Evolutionary conservation across 768 basidiomycete genomes (phyloP), one percentile per base, ranked within the genome.

Genomic region (Tubosaeta sp.): DNA sequence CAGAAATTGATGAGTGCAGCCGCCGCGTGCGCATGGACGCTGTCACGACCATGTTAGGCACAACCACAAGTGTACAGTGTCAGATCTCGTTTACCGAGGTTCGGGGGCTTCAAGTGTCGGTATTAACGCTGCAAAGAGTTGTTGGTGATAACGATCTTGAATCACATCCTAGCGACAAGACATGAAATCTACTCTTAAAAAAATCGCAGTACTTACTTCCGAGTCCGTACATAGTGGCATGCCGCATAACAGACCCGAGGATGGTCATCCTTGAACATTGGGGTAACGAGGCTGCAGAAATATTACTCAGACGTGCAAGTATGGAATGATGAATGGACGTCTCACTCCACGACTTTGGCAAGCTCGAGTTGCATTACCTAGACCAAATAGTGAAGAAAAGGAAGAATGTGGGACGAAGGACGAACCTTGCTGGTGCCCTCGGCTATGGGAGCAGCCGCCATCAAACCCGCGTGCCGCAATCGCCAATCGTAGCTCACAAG

Each of bases 1-100:
- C 91, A 94, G 71, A 93, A 93, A 65, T 94, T 95, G 66, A 93
- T 91, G 22, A 94, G 75, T 0, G 91, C 91, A 0, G 91, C 86
- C 0, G 91, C 89, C 2, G 92, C 88, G 61, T 95, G 91, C 0
- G 90, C 78, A 55, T 92, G 91, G 0, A 94, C 89, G 25, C 91
- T 92, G 59, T 32, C 50, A 33, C 17, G 14, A 13, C 48, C 48
- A 6, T 32, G 38, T 50, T 9, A 55, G 52, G 26, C 26, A 27
- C 38, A 44, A 37, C 32, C 22, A 16, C 12, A 37, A 12, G 6
- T 19, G 26, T 7, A 29, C 16, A 4, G 16, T 9, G 14, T 39
- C 39, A 4, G 31, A 14, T 7, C 10, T 43, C 25, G 61, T 73
- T 41, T 56, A 86, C 87, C 86, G 72, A 35, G 86, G 76, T 61